These are phyloP conservation scores for Saitozyma podzolica DNA, from an alignment of 768 basidiomycete genomes.

Conservation along the genomic window DNA sequence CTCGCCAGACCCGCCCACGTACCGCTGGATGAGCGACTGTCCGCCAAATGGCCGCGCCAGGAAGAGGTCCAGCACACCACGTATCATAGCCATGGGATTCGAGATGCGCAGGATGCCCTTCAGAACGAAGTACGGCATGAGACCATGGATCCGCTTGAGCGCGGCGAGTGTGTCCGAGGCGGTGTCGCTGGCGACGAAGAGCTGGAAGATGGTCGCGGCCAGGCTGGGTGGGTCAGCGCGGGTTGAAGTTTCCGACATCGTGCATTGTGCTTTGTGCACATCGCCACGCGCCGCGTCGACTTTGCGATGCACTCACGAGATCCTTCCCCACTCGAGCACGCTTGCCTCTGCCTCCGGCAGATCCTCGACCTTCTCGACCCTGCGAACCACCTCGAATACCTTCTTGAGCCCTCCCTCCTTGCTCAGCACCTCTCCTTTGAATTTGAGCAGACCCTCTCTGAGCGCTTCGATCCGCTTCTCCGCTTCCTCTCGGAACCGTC, in stretches of 20 bases:
- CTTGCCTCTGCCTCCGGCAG: constrained; percentile 82
- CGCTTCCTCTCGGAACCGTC: constrained; percentile 82
- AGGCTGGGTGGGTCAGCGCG: constrained; percentile 58
- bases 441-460: constrained; percentile 74
- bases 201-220: constrained; percentile 94
- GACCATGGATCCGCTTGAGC: constrained; percentile 86
- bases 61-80: constrained; percentile 91
- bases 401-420: constrained; percentile 67
- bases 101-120: constrained; percentile 87
- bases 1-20: constrained; percentile 12
- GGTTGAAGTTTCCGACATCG: neutral
- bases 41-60: constrained; percentile 96
- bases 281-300: no score
- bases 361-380: constrained; percentile 70
- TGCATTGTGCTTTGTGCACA: no score
- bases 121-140: constrained; percentile 97
- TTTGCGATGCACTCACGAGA: constrained; percentile 68
- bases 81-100: constrained; percentile 95
- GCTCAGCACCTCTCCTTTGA: constrained; percentile 89
- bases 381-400: constrained; percentile 84
- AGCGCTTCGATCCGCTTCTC: constrained; percentile 80
- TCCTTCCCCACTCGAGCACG: constrained; percentile 93
- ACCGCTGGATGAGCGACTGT: constrained; percentile 86
- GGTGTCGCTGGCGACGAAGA: constrained; percentile 87
- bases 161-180: constrained; percentile 84